Conservation (phyloP, 1,284 basidiomycete genomes). For the Phaffia rhodozyma region DNA sequence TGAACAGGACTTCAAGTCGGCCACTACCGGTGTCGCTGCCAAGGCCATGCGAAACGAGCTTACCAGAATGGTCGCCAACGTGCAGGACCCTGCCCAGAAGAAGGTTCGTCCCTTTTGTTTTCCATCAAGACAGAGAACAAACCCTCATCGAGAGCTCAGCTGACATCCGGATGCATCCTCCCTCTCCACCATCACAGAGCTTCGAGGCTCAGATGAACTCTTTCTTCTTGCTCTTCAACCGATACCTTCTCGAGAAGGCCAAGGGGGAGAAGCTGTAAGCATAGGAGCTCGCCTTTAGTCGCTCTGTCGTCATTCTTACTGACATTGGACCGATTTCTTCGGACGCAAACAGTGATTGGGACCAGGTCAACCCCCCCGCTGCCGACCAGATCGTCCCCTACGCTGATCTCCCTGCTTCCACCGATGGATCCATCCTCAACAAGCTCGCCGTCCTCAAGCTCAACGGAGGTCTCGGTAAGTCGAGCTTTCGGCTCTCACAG, state of each 20-base stretch:
- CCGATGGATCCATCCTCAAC: constrained; percentile 51
- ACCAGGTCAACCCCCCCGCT: constrained; percentile 89
- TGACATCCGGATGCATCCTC: background rate
- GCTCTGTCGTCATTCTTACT: constrained; percentile 11
- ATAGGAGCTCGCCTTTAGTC: background rate
- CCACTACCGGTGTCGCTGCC: constrained; percentile 91
- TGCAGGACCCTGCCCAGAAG: constrained; percentile 64
- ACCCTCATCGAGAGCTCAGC: background rate
- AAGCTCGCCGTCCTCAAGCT: constrained; percentile 98
- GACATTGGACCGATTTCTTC: constrained; percentile 12
- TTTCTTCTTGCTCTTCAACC: constrained; percentile 98
- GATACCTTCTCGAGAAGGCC: constrained; percentile 89
- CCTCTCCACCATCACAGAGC: constrained; percentile 43
- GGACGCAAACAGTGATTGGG: constrained; percentile 65
- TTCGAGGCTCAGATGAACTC: constrained; percentile 98
- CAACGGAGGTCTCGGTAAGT: constrained; percentile 97
- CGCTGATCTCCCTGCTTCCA: constrained; percentile 54
- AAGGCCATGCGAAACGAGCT: constrained; percentile 99
- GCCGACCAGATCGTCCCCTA: constrained; percentile 89
- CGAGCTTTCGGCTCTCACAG: constrained; percentile 46
- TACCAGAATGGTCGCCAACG: constrained; percentile 75
- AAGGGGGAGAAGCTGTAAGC: constrained; percentile 87
- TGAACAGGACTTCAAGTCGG: constrained; percentile 78
- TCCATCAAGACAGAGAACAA: background rate
- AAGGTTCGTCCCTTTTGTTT: constrained; percentile 47